Conservation (phyloP, 768 basidiomycete species). For the Suillus bovinus region DNA sequence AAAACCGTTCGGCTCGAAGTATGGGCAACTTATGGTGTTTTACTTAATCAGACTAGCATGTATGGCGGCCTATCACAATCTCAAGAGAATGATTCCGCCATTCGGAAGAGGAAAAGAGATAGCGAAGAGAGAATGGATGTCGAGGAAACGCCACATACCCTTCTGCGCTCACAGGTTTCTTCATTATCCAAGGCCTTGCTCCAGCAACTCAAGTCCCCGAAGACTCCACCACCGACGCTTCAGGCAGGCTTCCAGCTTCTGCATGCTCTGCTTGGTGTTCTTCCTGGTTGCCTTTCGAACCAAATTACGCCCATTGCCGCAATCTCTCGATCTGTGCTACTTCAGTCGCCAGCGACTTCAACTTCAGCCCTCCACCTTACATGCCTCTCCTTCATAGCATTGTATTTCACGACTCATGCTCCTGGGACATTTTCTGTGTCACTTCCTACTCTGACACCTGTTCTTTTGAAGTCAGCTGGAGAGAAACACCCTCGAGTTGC, state of each 20-base stretch:
- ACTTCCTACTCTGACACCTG: conserved; percentile 69
- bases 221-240: conserved; percentile 72
- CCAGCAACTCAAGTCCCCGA: conserved; percentile 81
- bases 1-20: conserved; percentile 92
- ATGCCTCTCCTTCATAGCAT: conserved; percentile 80
- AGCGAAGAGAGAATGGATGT: conserved; percentile 73
- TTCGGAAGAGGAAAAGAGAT: conserved; percentile 74
- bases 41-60: conserved; percentile 82
- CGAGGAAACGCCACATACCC: conserved; percentile 68
- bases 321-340: conserved; percentile 64
- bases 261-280: conserved; percentile 70
- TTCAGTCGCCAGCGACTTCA: conserved; percentile 69
- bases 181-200: conserved; percentile 77
- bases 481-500: conserved; percentile 90
- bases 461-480: conserved; percentile 68
- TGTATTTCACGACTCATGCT: conserved; percentile 73
- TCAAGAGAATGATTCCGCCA: conserved; percentile 47
- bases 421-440: conserved; percentile 57
- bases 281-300: conserved; percentile 78
- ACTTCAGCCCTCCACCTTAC: conserved; percentile 83
- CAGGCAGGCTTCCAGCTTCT: conserved; percentile 87
- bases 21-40: conserved; percentile 79
- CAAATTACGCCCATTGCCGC: conserved; percentile 65
- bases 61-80: conserved; percentile 67
- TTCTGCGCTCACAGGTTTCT: conserved; percentile 77